phyloP scores from a whole-genome alignment of 768 basidiomycete genomes.

The Boletus reticulatus region DNA sequence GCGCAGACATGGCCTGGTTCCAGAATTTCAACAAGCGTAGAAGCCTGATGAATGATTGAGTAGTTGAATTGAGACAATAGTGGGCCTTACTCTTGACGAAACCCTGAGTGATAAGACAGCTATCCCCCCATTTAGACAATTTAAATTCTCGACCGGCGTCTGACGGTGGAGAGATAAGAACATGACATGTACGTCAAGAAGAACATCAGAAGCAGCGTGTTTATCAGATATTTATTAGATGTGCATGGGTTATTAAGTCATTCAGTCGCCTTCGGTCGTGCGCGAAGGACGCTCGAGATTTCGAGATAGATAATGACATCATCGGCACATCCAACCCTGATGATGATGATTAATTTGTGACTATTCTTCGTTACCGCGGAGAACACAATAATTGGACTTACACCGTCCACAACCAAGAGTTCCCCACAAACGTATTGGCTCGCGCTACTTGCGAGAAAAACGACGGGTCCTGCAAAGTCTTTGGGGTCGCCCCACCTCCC shows the following conservation, averaged over 20 bases:
- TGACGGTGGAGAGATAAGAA: slow-evolving; percentile 5
- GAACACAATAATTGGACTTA: slow-evolving; percentile 34
- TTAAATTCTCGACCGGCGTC: not conserved
- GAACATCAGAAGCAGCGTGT: not conserved
- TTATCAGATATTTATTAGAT: slow-evolving; percentile 1
- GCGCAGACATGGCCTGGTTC: not conserved
- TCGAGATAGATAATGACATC: slow-evolving; percentile 5
- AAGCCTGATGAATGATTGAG: not conserved
- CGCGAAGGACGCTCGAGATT: not conserved
- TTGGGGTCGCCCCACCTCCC: slow-evolving; percentile 63
- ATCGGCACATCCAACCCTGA: slow-evolving; percentile 65
- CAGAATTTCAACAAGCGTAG: not conserved
- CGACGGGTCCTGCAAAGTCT: slow-evolving; percentile 66
- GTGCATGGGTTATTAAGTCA: not conserved
- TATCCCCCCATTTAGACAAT: slow-evolving; percentile 7
- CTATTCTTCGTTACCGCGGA: not conserved
- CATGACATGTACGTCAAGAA: slow-evolving; percentile 17
- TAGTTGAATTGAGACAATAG: not conserved
- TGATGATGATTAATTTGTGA: slow-evolving; percentile 15
- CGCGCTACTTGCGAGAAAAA: slow-evolving; percentile 63
- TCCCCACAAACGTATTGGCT: slow-evolving; percentile 72
- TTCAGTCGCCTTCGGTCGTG: not conserved
- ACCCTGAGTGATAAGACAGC: not conserved
- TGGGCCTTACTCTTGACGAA: not conserved
- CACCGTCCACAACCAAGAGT: slow-evolving; percentile 64